Conservation (phyloP, 208 protist species). For the Trypanosoma caninum region DNA sequence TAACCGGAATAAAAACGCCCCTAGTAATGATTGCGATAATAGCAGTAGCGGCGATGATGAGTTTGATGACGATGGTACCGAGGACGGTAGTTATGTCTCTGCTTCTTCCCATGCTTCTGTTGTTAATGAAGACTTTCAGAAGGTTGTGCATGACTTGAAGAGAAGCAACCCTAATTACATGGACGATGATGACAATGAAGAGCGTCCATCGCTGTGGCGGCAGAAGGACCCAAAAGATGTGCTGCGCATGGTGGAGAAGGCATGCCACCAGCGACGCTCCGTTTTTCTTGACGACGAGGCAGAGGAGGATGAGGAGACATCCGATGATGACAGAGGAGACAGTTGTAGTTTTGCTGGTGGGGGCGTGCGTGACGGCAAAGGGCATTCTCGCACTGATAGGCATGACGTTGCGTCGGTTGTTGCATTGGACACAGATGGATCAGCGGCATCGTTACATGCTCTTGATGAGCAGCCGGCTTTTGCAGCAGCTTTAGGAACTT, state of each 20-base stretch:
- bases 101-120: conserved; percentile 3
- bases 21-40: not conserved
- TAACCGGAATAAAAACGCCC: not conserved
- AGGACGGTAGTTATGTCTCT: not conserved
- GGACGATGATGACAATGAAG: conserved; percentile 33
- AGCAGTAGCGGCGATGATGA: not conserved
- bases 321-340: not conserved
- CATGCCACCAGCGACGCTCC: conserved; percentile 22
- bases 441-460: not conserved
- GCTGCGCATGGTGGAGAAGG: conserved; percentile 31
- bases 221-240: conserved; percentile 33
- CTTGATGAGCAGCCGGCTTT: too few relatives aligned
- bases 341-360: conserved; percentile 28
- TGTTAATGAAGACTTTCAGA: conserved; percentile 43
- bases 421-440: not conserved
- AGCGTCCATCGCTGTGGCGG: conserved; percentile 66
- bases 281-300: conserved; percentile 83
- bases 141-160: conserved; percentile 61
- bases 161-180: conserved; percentile 35
- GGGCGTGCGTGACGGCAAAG: not conserved
- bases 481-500: too few relatives aligned
- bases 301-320: conserved; percentile 43
- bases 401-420: not conserved
- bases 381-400: conserved; percentile 4
- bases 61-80: not conserved